Conservation (phyloP, 2,329 filamentous ascomycete species). For the Coleophoma cylindrospora region DNA sequence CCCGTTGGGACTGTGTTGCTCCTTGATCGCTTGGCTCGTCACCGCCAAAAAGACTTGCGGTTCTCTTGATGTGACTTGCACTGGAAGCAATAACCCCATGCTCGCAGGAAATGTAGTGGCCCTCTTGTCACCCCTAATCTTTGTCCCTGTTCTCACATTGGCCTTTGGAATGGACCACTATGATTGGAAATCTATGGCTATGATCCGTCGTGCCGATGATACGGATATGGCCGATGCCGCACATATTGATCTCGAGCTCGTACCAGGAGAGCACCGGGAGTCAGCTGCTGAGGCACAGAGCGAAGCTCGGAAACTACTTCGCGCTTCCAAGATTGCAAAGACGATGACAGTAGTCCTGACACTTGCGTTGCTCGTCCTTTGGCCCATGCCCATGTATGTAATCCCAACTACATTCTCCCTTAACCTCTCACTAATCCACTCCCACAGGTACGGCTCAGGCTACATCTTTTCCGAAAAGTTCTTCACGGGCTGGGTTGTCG, state of each 20-base stretch:
- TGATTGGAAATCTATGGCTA: constrained; percentile 79
- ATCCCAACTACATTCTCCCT: too few relatives aligned
- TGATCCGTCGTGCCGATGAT: constrained; percentile 75
- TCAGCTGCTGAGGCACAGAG: constrained; percentile 33
- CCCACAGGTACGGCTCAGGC: constrained; percentile 56
- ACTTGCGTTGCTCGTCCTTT: constrained; percentile 69
- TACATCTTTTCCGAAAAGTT: constrained; percentile 82
- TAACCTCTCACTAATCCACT: too few relatives aligned
- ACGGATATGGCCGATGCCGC: constrained; percentile 61
- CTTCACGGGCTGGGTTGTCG: constrained; percentile 76
- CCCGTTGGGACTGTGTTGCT: constrained; percentile 61
- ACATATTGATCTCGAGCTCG: constrained; percentile 59
- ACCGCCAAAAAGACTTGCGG: constrained; percentile 68
- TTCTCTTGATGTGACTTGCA: constrained; percentile 64
- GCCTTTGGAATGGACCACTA: constrained; percentile 64
- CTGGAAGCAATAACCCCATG: constrained; percentile 85
- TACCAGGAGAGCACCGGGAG: constrained; percentile 42
- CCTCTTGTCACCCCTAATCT: constrained; percentile 68
- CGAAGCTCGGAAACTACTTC: constrained; percentile 42
- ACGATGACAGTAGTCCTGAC: constrained; percentile 57
- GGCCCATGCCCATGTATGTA: constrained; percentile 75
- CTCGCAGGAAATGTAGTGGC: constrained; percentile 81
- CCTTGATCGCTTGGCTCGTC: constrained; percentile 73
- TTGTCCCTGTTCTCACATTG: constrained; percentile 72
- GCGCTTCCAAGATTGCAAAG: constrained; percentile 45